Percentiles rank a stretch among this genome's conserved stretches.
These are phyloP conservation scores for Poronia punctata DNA, from an alignment of 495 filamentous ascomycete genomes.

Conservation along the genomic window DNA sequence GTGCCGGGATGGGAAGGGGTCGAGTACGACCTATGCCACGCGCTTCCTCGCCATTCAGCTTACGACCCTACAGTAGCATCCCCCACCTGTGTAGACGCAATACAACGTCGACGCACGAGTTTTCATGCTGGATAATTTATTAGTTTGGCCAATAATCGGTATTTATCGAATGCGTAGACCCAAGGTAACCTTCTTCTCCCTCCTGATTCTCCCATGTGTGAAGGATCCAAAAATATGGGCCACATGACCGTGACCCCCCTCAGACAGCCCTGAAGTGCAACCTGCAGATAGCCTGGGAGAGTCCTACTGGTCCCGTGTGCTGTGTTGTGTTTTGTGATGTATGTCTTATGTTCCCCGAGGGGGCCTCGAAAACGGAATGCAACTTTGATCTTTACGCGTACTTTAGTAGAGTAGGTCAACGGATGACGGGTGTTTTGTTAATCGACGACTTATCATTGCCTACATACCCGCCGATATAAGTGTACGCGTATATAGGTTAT, in stretches of 20 bases:
- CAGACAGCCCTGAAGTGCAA: slow-evolving; percentile 10
- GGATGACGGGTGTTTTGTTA: too few relatives aligned
- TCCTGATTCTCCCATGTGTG: slow-evolving; percentile 1
- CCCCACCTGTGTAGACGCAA: not conserved
- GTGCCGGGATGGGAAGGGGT: slow-evolving; percentile 1
- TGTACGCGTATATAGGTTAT: too few relatives aligned
- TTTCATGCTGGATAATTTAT: not conserved
- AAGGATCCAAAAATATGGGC: slow-evolving; percentile 7
- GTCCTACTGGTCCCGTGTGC: too few relatives aligned
- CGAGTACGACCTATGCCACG: slow-evolving; percentile 8
- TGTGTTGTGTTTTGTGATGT: not conserved
- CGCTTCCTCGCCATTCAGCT: slow-evolving; percentile 12
- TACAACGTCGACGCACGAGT: slow-evolving; percentile 4
- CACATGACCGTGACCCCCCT: slow-evolving; percentile 7
- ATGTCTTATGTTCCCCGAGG: not conserved
- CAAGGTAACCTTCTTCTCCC: not conserved
- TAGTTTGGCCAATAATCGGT: slow-evolving; percentile 1
- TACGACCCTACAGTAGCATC: slow-evolving; percentile 11
- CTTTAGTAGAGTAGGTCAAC: too few relatives aligned
- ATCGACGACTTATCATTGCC: too few relatives aligned
- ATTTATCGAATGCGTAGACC: not conserved
- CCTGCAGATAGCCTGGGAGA: slow-evolving; percentile 2
- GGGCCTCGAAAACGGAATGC: too few relatives aligned
- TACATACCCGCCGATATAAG: too few relatives aligned
- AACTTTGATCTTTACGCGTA: too few relatives aligned